Percentiles rank a stretch among this genome's conserved stretches.
Evolutionary conservation across 495 filamentous ascomycete species (phyloP).

Genomic region (Daldinia concentrica): DNA sequence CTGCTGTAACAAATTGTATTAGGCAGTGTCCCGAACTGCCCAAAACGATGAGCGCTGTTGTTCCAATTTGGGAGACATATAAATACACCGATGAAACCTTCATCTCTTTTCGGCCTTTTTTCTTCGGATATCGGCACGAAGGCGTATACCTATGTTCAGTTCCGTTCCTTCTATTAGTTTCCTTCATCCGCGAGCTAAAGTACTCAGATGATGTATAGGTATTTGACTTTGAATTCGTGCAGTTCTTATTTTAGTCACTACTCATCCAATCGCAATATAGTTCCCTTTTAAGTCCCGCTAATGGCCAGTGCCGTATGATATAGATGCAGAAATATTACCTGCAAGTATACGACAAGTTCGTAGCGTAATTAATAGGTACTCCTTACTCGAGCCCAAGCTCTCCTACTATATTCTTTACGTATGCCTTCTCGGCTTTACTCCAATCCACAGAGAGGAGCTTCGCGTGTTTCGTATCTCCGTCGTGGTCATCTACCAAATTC

Average conservation of each 20-base stretch:
- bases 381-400: constrained; percentile 47
- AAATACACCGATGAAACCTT: constrained; percentile 1
- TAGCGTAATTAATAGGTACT: neutral
- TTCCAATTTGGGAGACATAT: constrained; percentile 11
- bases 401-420: constrained; percentile 45
- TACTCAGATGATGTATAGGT: neutral
- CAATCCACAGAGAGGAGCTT: constrained; percentile 54
- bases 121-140: neutral
- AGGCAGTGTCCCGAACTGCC: constrained; percentile 8
- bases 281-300: neutral
- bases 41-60: constrained; percentile 12
- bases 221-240: neutral
- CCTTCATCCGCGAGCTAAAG: neutral
- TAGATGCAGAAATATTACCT: neutral
- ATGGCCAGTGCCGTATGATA: neutral
- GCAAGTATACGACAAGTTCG: neutral
- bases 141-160: neutral
- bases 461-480: constrained; percentile 13
- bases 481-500: constrained; percentile 42
- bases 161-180: neutral
- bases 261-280: neutral
- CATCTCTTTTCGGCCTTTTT: neutral
- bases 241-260: neutral
- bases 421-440: constrained; percentile 52
- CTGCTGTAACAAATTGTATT: neutral